Conservation (phyloP, 2,329 filamentous ascomycete species). For the Aspergillus bombycis region DNA sequence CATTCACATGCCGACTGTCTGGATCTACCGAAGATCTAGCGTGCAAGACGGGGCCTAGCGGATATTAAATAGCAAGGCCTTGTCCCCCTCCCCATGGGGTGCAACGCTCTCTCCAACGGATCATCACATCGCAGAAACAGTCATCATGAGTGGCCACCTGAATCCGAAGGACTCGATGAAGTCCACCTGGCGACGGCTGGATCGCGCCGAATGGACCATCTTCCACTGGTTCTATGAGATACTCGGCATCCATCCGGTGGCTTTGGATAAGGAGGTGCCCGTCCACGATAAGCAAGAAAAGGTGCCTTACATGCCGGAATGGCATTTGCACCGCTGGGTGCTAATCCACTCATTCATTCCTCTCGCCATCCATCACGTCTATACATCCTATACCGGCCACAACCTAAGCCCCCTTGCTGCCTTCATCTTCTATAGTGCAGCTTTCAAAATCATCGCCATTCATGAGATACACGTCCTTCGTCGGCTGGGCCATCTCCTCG, state of each 20-base stretch:
- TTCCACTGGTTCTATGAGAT: constrained; percentile 39
- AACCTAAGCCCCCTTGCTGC: constrained; percentile 34
- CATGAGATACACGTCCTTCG: constrained; percentile 45
- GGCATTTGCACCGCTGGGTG: constrained; percentile 45
- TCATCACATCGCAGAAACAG: background rate
- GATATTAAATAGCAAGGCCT: background rate
- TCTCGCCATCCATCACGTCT: constrained; percentile 43
- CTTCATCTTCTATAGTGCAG: constrained; percentile 42
- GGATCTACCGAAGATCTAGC: background rate
- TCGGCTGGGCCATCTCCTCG: constrained; percentile 41
- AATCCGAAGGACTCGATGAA: constrained; percentile 45
- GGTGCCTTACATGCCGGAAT: constrained; percentile 44
- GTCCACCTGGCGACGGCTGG: constrained; percentile 41
- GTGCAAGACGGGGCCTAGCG: background rate
- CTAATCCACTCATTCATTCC: constrained; percentile 43
- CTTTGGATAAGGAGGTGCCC: constrained; percentile 38
- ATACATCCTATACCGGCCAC: constrained; percentile 31
- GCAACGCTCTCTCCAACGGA: constrained; percentile 43
- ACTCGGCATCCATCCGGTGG: constrained; percentile 30
- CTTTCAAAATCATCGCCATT: constrained; percentile 48
- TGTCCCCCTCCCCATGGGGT: constrained; percentile 40
- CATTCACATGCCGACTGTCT: constrained; percentile 6
- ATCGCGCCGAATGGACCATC: constrained; percentile 34
- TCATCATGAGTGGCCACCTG: constrained; percentile 17
- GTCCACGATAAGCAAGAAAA: constrained; percentile 47